A percentile compares a stretch with the other conserved stretches of the same genome.
Conservation (phyloP, 83 land plant species). For the Thuja plicata region DNA sequence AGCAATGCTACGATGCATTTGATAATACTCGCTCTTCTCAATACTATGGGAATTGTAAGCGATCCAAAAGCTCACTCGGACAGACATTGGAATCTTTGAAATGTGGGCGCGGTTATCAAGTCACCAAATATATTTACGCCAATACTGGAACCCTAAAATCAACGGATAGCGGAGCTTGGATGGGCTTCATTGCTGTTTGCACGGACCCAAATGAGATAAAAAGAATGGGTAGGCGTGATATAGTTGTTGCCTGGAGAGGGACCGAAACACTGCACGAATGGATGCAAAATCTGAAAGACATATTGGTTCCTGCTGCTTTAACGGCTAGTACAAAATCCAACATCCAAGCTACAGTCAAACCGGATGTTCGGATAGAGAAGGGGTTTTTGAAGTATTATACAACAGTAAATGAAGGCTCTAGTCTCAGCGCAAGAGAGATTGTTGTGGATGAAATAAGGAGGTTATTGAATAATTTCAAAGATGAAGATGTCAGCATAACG, state of each 20-base stretch:
- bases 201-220: too few species aligned
- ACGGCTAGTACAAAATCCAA: not conserved
- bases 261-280: slow-evolving; percentile 30
- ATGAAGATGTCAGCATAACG: slow-evolving; percentile 23
- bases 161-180: slow-evolving; percentile 42
- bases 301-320: slow-evolving; percentile 32
- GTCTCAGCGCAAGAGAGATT: slow-evolving; percentile 5
- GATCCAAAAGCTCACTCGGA: too few species aligned
- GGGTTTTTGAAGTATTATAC: not conserved
- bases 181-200: too few species aligned
- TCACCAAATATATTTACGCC: too few species aligned
- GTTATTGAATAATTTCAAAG: slow-evolving; percentile 15
- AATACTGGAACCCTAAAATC: slow-evolving; percentile 39
- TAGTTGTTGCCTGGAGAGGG: too few species aligned
- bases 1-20: too few species aligned
- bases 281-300: slow-evolving; percentile 55
- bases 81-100: too few species aligned
- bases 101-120: too few species aligned
- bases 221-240: too few species aligned
- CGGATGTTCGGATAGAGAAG: not conserved
- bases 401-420: not conserved
- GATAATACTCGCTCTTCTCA: too few species aligned
- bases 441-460: slow-evolving; percentile 4
- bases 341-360: not conserved
- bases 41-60: too few species aligned